Evolutionary conservation across 2,329 filamentous ascomycete species (phyloP), one percentile per base, ranked within the genome.

Genomic region (Tricladium varicosporioides): DNA sequence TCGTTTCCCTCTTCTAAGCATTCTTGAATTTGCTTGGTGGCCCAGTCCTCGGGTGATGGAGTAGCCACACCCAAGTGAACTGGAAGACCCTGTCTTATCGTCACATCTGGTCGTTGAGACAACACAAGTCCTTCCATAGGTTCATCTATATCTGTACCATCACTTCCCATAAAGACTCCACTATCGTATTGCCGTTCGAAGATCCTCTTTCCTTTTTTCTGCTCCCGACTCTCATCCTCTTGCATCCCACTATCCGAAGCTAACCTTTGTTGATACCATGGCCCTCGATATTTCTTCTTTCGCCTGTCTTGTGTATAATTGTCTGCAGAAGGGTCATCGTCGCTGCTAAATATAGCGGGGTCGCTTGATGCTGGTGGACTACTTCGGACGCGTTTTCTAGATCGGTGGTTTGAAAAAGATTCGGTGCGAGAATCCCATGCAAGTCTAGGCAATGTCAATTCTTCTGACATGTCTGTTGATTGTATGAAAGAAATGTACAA

Each of bases 261-360:
- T n/a, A 75, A 78, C 43, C 78, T 77, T 67, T 86, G 84, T 58
- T 81, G 79, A 69, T 82, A 90, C 87, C 87, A 91, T 4, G 85
- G 80, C 3, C 87, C 87, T 45, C 83, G 74, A 60, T 87, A 85
- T 49, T 82, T 79, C 64, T 77, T 79, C 74, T 89, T 90, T 59
- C 80, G 79, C 61, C 79, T 77, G 22, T 78, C 75, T 48, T 80
- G 74, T 19, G 77, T 74, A 66, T 89, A 89, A 64, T 87, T 86
- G 59, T 88, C 85, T 48, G 86, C 70, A 1, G 81, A 80, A 2
- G 84, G 84, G 56, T 89, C 86, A 65, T 89, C 86, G 58, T 91
- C 87, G 69, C 84, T 87, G 3, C 86, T 89, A 71, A 91, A 91
- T 22, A 89, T 71, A 49, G 84, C 80, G 2, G 86, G 86, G 65